Base-by-base conservation (phyloP, 108 stramenopile genomes). In the Fragilaria crotonensis region DNA sequence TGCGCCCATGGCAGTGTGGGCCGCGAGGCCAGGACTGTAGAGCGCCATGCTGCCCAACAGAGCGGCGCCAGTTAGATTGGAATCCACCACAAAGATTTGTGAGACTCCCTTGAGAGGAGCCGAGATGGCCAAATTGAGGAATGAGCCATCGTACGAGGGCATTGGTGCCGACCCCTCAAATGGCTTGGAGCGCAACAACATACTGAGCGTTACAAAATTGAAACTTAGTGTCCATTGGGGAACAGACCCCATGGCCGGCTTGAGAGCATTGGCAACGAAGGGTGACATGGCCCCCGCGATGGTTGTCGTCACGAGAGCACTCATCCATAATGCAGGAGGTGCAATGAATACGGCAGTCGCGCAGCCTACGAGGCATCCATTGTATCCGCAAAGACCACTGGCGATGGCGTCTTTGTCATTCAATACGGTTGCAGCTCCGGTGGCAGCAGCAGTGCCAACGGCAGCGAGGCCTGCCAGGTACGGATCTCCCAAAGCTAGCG, bases 221-320 rank as follows among this genome's bases (percentile, higher is more conserved):
- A 91, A 91, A 27, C 82, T 77, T 64, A 78, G 73, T 9, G 90
- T 91, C 84, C 81, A 87, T 57, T 90, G 89, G 1, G 86, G 86
- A 45, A 72, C 54, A 0, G 70, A 52, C 2, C 62, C 62, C 46
- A 75, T 58, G 11, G 60, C 69, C 48, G 67, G 70, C 45, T 82
- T 80, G 30, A 86, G 52, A 2, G 80, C 63, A 18, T 70, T 68
- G 14, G 78, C 74, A n/a, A 84, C 69, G 51, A 76, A 60, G 0
- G 89, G 79, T 18, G 79, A 75, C 5, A 70, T 74, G 7, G 82
- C 67, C 18, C 81, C 74, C 20, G 81, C 86, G 9, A 41, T 62
- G 64, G 79, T 50, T 23, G 71, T 68, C 1, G 67, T 71, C n/a
- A n/a, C n/a, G 17, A 45, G 59, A 9, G 66, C 76, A 4, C 46